Evolutionary conservation across 805 yeast genomes (phyloP).

Genomic region (Barnettozyma salicaria): DNA sequence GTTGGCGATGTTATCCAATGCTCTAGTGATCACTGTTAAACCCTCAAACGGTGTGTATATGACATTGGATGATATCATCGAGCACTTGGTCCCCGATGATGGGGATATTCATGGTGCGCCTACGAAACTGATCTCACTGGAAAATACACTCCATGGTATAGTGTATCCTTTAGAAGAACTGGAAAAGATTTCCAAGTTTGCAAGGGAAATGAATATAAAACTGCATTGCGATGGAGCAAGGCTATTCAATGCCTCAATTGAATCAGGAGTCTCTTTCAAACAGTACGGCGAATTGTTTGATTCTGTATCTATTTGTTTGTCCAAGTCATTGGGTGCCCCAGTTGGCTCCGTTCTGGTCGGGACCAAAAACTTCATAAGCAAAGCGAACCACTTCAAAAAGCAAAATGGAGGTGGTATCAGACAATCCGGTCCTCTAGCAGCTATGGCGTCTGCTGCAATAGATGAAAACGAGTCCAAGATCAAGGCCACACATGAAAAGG

Average conservation of each 20-base stretch:
- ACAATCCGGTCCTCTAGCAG: constrained; percentile 75
- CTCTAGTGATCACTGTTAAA: constrained; percentile 79
- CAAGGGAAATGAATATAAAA: constrained; percentile 48
- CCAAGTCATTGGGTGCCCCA: constrained; percentile 92
- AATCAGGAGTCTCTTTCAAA: constrained; percentile 44
- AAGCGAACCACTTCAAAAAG: constrained; percentile 81
- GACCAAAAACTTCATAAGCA: constrained; percentile 44
- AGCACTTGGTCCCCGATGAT: constrained; percentile 58
- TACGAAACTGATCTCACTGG: constrained; percentile 76
- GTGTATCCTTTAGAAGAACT: constrained; percentile 78
- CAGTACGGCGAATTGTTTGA: constrained; percentile 78
- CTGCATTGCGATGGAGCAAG: constrained; percentile 96
- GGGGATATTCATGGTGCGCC: constrained; percentile 89
- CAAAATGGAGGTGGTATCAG: constrained; percentile 94
- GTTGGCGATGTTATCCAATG: constrained; percentile 79
- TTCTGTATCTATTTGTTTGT: constrained; percentile 79
- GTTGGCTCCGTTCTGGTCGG: constrained; percentile 88
- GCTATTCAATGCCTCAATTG: constrained; percentile 81
- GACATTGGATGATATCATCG: constrained; percentile 72
- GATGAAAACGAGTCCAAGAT: constrained; percentile 57
- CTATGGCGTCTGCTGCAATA: constrained; percentile 74
- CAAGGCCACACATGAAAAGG: constrained; percentile 41
- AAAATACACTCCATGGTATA: constrained; percentile 83
- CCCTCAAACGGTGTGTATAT: constrained; percentile 73
- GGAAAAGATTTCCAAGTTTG: constrained; percentile 62